Evolutionary conservation across 495 filamentous ascomycete genomes (phyloP).

Genomic region (Aspergillus steynii): DNA sequence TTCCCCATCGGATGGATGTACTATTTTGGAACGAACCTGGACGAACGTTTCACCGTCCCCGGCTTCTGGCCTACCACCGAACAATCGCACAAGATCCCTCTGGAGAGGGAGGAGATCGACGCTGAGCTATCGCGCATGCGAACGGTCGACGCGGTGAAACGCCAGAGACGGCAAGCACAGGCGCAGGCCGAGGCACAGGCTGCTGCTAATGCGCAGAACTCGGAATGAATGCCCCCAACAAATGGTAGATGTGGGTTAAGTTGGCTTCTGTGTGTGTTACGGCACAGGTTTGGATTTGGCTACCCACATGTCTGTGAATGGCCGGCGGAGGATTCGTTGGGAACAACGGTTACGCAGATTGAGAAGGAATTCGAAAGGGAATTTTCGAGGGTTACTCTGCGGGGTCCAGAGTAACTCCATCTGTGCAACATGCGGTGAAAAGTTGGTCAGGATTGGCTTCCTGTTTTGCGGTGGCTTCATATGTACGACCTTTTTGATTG

Average conservation of each 20-base stretch:
- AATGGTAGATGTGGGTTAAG: not conserved
- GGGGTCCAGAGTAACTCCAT: conserved; percentile 4
- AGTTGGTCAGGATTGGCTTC: too few relatives aligned
- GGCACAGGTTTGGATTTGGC: too few relatives aligned
- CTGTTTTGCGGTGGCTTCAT: conserved; percentile 16
- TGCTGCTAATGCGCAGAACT: conserved; percentile 17
- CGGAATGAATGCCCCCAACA: conserved; percentile 20
- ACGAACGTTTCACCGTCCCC: conserved; percentile 80
- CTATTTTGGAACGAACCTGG: conserved; percentile 98
- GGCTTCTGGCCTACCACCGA: conserved; percentile 92
- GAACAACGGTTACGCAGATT: not conserved
- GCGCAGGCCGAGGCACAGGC: conserved; percentile 36
- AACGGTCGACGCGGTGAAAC: conserved; percentile 43
- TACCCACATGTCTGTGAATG: not conserved
- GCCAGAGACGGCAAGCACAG: conserved; percentile 56
- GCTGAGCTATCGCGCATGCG: conserved; percentile 74
- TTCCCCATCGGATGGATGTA: conserved; percentile 99
- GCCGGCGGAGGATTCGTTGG: not conserved
- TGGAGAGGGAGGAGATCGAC: conserved; percentile 83
- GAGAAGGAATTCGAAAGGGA: not conserved
- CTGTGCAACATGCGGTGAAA: not conserved
- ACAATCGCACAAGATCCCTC: conserved; percentile 84
- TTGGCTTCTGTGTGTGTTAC: not conserved
- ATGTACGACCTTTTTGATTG: conserved; percentile 17
- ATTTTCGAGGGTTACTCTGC: conserved; percentile 3